These are phyloP conservation scores for Abrus pulchellus DNA, from an alignment of 306 rosid genomes.

Conservation along the genomic window DNA sequence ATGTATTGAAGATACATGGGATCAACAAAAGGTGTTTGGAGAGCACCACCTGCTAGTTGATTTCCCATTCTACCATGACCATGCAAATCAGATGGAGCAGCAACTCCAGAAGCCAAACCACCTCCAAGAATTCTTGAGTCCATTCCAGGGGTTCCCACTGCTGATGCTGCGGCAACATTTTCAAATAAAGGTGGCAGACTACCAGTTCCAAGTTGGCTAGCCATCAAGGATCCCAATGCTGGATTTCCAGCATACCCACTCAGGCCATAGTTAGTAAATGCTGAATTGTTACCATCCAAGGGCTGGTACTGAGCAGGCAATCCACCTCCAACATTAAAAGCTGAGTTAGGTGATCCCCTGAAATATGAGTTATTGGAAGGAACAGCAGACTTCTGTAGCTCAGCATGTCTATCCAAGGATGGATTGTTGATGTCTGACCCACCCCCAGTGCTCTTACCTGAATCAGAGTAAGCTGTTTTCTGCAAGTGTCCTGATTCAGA, in stretches of 20 bases:
- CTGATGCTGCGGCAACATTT: conserved; percentile 79
- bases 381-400: conserved; percentile 61
- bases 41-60: conserved; percentile 70
- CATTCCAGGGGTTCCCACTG: conserved; percentile 73
- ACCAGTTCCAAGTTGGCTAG: conserved; percentile 78
- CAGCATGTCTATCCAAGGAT: conserved; percentile 64
- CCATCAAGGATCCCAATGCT: conserved; percentile 75
- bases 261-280: conserved; percentile 72
- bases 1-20: conserved; percentile 85
- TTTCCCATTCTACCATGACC: conserved; percentile 73
- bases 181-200: conserved; percentile 81
- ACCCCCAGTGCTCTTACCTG: conserved; percentile 60
- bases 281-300: conserved; percentile 66
- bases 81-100: conserved; percentile 72
- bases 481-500: conserved; percentile 70
- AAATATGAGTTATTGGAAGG: conserved; percentile 58
- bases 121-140: conserved; percentile 81
- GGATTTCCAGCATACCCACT: conserved; percentile 81
- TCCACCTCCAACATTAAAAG: conserved; percentile 69
- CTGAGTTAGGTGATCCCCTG: conserved; percentile 71
- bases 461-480: conserved; percentile 60
- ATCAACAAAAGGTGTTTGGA: conserved; percentile 83
- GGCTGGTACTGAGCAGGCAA: conserved; percentile 67
- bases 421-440: conserved; percentile 56
- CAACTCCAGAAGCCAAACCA: conserved; percentile 68